Evolutionary conservation across 75 land plant species (phyloP), one percentile per base, ranked within the genome.

Genomic region (Cryptomeria japonica): DNA sequence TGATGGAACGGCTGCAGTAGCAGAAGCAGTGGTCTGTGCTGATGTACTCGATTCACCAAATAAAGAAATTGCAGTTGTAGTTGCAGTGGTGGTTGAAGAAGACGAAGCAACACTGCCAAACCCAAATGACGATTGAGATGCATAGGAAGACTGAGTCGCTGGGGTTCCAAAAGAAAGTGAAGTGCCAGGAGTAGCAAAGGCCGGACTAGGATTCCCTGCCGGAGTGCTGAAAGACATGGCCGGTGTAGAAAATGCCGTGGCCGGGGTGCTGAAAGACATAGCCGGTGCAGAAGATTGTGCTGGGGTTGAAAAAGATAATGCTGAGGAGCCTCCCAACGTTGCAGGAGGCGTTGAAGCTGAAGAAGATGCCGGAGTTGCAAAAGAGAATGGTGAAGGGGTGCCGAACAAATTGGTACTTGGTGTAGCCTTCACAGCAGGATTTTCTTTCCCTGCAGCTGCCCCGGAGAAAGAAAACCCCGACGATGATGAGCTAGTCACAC

Each of bases 341-440:
- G 89, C 11, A 6, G 89, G 86, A 86, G 87, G 87, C 79, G 82
- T 15, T 11, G 89, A 39, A 34, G 86, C 28, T 37, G 36, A 82
- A 22, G 84, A 12, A 22, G 11, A 16, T 18, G 31, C 2, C 15
- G 75, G 53, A 5, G 82, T 9, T 5, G 88, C 38, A 77, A 85
- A 18, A 22, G 88, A 84, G 44, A 79, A 73, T 15, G 89, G 10
- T 25, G 86, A 15, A 37, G 83, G 3, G 39, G 76, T 28, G 12
- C 15, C 14, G 49, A 34, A 82, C 32, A 44, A 82, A 19, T 38
- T 39, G 42, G 47, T 22, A 28, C 31, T 44, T 38, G 88, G 2
- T 68, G 83, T 19, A 1, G 88, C 36, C 55, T 84, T 28, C 44
- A 87, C 12, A 51, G 85, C 38, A 5, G 55, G 6, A 2, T 3